These are phyloP conservation scores for Trichoderma aggressivum DNA, from an alignment of 2,329 filamentous ascomycete genomes.

Conservation along the genomic window DNA sequence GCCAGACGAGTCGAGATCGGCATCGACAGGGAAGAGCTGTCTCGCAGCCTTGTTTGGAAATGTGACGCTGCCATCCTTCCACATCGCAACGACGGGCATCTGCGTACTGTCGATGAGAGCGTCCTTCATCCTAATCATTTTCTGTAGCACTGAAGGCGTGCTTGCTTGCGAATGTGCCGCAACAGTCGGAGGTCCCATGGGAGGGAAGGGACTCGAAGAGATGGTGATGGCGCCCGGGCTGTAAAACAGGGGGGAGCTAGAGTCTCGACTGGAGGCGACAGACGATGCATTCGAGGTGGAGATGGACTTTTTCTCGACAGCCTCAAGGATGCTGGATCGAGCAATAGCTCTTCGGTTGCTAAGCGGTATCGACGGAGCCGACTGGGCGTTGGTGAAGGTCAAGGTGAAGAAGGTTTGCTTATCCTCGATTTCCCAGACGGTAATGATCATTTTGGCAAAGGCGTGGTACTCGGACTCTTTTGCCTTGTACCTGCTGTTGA, in stretches of 20 bases:
- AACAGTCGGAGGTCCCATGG: conserved; percentile 61
- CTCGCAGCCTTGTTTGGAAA: conserved; percentile 68
- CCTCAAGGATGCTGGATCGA: conserved; percentile 41
- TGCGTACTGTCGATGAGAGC: conserved; percentile 71
- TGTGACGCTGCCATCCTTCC: conserved; percentile 72
- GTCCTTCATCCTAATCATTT: conserved; percentile 72
- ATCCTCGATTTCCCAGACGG: conserved; percentile 67
- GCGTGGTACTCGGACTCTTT: conserved; percentile 42
- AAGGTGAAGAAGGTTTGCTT: conserved; percentile 68
- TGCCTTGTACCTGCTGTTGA: conserved; percentile 34
- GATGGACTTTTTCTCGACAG: conserved; percentile 45
- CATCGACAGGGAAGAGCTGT: conserved; percentile 45
- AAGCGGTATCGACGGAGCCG: conserved; percentile 32
- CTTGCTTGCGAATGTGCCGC: conserved; percentile 50
- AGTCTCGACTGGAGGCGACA: conserved; percentile 46
- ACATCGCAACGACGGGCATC: conserved; percentile 74
- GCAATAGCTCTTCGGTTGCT: conserved; percentile 38
- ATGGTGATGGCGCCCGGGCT: conserved; percentile 53
- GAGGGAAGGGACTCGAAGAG: conserved; percentile 60
- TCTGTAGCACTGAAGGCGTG: conserved; percentile 65
- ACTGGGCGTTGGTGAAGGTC: conserved; percentile 65
- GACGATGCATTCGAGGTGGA: conserved; percentile 45
- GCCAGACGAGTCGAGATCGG: conserved; percentile 38
- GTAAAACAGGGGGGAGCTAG: conserved; percentile 44
- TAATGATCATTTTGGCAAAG: conserved; percentile 72